phyloP scores from a whole-genome alignment of 2,329 filamentous ascomycete species.

The Periconia sp. region DNA sequence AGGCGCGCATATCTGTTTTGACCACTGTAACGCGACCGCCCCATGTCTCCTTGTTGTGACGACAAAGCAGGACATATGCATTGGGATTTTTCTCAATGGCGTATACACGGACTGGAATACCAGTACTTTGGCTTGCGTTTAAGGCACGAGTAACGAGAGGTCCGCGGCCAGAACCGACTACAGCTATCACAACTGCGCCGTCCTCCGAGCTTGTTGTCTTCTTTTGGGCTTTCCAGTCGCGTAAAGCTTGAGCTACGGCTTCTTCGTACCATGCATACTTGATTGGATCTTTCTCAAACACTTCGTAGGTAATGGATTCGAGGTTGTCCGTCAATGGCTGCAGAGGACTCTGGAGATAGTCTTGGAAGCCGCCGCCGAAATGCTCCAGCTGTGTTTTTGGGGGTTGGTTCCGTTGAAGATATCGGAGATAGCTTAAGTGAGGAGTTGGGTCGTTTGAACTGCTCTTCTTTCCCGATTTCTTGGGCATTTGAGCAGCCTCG shows the following conservation, averaged over 20 bases:
- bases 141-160: constrained; percentile 87
- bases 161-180: constrained; percentile 90
- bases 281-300: constrained; percentile 96
- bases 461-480: constrained; percentile 46
- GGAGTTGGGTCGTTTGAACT: constrained; percentile 58
- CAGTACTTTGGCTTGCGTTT: constrained; percentile 73
- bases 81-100: constrained; percentile 98
- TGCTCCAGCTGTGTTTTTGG: constrained; percentile 63
- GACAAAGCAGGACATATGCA: constrained; percentile 87
- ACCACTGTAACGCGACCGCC: constrained; percentile 77
- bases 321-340: constrained; percentile 95
- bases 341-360: constrained; percentile 92
- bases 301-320: constrained; percentile 96
- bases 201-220: constrained; percentile 74
- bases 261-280: constrained; percentile 96
- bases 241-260: constrained; percentile 77
- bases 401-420: constrained; percentile 81
- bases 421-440: constrained; percentile 79
- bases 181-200: constrained; percentile 79
- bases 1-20: constrained; percentile 95
- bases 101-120: constrained; percentile 81
- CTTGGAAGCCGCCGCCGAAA: constrained; percentile 76
- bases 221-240: constrained; percentile 72
- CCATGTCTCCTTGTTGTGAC: constrained; percentile 83
- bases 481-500: constrained; percentile 59